Percentiles rank a stretch among this genome's conserved stretches.
Conservation (phyloP, 345 rosid genomes). For the Erodium maritimum region DNA sequence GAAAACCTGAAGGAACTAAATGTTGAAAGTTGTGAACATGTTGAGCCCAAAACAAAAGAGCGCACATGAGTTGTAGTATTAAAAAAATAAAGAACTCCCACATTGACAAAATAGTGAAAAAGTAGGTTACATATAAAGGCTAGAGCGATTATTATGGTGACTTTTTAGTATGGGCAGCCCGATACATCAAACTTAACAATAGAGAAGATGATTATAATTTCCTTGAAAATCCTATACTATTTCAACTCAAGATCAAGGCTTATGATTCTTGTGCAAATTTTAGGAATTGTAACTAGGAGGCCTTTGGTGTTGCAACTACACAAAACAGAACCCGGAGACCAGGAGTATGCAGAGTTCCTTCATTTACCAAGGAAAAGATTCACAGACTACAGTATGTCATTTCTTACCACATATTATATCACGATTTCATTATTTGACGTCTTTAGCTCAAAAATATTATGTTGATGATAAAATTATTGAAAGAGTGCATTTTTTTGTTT, state of each 20-base stretch:
- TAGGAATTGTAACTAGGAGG: conserved; percentile 60
- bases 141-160: no score
- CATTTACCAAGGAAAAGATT: conserved; percentile 37
- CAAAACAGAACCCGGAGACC: conserved; percentile 31
- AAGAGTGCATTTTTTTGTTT: background rate
- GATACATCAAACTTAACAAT: no score
- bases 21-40: no score
- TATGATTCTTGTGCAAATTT: background rate
- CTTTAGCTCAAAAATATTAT: background rate
- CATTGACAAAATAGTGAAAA: no score
- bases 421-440: background rate
- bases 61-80: no score
- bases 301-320: conserved; percentile 64
- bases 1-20: no score
- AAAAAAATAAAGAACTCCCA: background rate
- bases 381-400: conserved; percentile 41
- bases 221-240: background rate
- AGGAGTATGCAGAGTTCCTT: conserved; percentile 62
- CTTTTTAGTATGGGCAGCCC: no score
- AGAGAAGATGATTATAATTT: no score
- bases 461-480: background rate
- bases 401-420: background rate
- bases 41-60: no score
- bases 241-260: background rate
- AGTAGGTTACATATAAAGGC: no score